Percentiles rank a stretch among this genome's conserved stretches.
phyloP scores from a whole-genome alignment of 2,329 filamentous ascomycete genomes.

The Colletotrichum lentis region DNA sequence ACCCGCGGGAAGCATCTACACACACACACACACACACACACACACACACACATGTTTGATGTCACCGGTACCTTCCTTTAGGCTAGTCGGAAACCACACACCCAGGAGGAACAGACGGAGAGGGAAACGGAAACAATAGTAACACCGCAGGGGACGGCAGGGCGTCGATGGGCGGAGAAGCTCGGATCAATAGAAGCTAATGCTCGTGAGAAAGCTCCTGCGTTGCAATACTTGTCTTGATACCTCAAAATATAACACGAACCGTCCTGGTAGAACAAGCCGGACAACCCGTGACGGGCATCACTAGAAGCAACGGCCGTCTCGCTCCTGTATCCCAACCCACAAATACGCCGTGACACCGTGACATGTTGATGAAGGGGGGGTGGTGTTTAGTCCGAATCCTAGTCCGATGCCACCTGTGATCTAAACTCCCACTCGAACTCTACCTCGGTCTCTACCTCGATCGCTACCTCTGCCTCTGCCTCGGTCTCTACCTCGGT shows the following conservation, averaged over 20 bases:
- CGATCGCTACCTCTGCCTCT: too few relatives aligned
- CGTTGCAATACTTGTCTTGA: not conserved
- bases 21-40: too few relatives aligned
- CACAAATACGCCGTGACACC: slow-evolving; percentile 26
- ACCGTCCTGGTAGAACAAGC: slow-evolving; percentile 8
- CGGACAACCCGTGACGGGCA: not conserved
- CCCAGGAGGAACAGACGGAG: not conserved
- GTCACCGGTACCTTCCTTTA: not conserved
- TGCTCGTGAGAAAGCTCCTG: not conserved
- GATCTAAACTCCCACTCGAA: not conserved
- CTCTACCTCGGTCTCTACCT: too few relatives aligned
- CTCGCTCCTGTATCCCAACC: slow-evolving; percentile 1
- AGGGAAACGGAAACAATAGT: not conserved
- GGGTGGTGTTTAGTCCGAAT: slow-evolving; percentile 12
- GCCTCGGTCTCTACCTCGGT: too few relatives aligned
- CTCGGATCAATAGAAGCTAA: not conserved
- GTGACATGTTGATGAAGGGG: slow-evolving; percentile 26
- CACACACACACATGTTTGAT: too few relatives aligned
- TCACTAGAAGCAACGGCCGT: not conserved
- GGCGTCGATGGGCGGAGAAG: not conserved
- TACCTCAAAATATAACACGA: not conserved
- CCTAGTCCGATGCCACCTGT: slow-evolving; percentile 14
- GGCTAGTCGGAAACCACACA: too few relatives aligned
- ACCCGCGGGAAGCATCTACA: too few relatives aligned
- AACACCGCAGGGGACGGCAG: not conserved